Evolutionary conservation across 768 basidiomycete genomes (phyloP).

Genomic region (Vararia minispora): DNA sequence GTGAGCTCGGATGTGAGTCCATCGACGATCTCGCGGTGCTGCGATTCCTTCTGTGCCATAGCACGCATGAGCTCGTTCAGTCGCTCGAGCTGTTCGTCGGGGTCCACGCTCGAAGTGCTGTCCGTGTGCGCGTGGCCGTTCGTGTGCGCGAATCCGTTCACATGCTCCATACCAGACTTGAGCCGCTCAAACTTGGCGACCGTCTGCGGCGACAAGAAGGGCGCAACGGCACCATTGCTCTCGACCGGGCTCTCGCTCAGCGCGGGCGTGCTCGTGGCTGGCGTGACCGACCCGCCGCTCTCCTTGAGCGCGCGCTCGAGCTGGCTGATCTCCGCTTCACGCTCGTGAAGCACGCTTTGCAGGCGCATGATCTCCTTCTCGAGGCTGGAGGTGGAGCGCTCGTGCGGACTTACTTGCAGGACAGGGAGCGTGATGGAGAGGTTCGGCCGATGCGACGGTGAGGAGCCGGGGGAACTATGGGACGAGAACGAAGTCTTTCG

Average conservation of each 20-base stretch:
- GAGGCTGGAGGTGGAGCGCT: slow-evolving; percentile 74
- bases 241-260: slow-evolving; percentile 1
- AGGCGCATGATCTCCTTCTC: slow-evolving; percentile 94
- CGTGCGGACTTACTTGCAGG: slow-evolving; percentile 28
- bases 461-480: slow-evolving; percentile 54
- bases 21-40: slow-evolving; percentile 75
- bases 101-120: slow-evolving; percentile 29
- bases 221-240: slow-evolving; percentile 7
- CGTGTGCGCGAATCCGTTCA: too few relatives aligned
- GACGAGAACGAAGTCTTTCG: slow-evolving; percentile 76
- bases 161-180: slow-evolving; percentile 56
- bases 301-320: slow-evolving; percentile 49
- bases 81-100: slow-evolving; percentile 64
- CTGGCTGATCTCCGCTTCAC: slow-evolving; percentile 80
- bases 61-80: slow-evolving; percentile 91
- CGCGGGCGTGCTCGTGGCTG: neutral
- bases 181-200: slow-evolving; percentile 65
- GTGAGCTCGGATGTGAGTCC: slow-evolving; percentile 54
- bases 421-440: slow-evolving; percentile 46
- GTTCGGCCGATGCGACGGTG: slow-evolving; percentile 45
- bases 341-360: slow-evolving; percentile 83
- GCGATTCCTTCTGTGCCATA: slow-evolving; percentile 95
- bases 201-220: slow-evolving; percentile 56
- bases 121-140: slow-evolving; percentile 22
- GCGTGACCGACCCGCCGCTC: slow-evolving; percentile 17